phyloP scores from a whole-genome alignment of 2,329 filamentous ascomycete genomes.

The Colletotrichum abscissum region DNA sequence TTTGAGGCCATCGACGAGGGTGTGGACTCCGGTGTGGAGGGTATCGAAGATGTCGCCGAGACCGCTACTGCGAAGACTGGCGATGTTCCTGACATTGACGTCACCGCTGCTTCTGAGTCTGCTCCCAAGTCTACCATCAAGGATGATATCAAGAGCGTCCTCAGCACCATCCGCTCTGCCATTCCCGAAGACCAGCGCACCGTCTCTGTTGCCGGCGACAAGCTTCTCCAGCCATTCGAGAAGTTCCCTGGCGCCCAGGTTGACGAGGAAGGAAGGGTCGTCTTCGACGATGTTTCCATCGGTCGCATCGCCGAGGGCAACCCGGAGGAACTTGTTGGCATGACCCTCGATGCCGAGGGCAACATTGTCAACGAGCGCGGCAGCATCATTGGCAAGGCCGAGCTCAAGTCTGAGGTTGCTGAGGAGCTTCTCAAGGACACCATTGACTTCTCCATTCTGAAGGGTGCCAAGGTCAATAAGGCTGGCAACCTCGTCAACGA shows the following conservation, averaged over 20 bases:
- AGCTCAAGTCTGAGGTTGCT: slow-evolving; percentile 44
- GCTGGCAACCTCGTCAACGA: slow-evolving; percentile 67
- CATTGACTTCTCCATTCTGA: slow-evolving; percentile 61
- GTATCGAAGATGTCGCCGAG: background rate
- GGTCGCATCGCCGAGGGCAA: slow-evolving; percentile 53
- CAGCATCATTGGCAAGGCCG: slow-evolving; percentile 47
- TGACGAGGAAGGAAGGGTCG: slow-evolving; percentile 50
- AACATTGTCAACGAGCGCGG: slow-evolving; percentile 50
- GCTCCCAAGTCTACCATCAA: slow-evolving; percentile 23
- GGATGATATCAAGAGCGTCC: slow-evolving; percentile 21
- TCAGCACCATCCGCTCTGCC: slow-evolving; percentile 28
- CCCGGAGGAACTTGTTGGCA: slow-evolving; percentile 46
- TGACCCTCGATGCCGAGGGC: slow-evolving; percentile 49
- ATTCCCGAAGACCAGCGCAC: slow-evolving; percentile 27
- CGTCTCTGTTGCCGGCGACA: slow-evolving; percentile 31
- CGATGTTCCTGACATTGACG: slow-evolving; percentile 9
- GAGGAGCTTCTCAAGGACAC: slow-evolving; percentile 43
- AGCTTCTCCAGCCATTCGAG: slow-evolving; percentile 44
- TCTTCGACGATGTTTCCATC: slow-evolving; percentile 49
- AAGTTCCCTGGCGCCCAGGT: slow-evolving; percentile 49
- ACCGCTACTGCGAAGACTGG: slow-evolving; percentile 8
- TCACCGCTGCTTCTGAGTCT: slow-evolving; percentile 3
- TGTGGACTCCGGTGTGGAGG: background rate
- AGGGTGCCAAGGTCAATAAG: slow-evolving; percentile 69
- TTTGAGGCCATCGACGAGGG: background rate